Base-by-base conservation (phyloP, 768 basidiomycete species). In the Kwoniella sp. region DNA sequence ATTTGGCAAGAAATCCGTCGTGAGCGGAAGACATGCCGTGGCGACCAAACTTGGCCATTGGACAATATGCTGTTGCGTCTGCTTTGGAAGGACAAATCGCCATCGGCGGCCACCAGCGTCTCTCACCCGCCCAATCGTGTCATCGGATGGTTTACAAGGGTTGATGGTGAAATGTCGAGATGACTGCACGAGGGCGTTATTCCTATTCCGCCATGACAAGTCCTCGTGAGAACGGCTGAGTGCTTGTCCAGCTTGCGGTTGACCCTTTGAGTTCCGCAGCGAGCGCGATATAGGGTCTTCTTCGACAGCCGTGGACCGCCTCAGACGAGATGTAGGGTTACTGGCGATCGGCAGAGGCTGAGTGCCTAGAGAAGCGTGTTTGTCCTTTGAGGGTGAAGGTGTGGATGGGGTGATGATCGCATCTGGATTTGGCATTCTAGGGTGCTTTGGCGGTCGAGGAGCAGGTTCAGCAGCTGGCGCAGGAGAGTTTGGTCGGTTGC, bases 21-120 rank as follows among this genome's bases (percentile, higher is more conserved):
- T 93, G 55, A 98, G 84, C 6, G 95, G 95, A 1, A 97, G 84
- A 71, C 91, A 94, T 12, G 87, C 85, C 0, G 94, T 93, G 0
- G 90, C 89, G 55, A 88, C 84, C 76, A 93, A 87, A 10, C 88
- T 88, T 68, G 86, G 87, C 95, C 95, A 98, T 77, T 97, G 96
- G 79, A 93, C 79, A 7, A 76, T 85, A 49, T 94, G 88, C 64
- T 92, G 87, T 77, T 91, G 88, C 25, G 85, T 78, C 7, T 87
- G 85, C 19, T 84, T 84, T 15, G 70, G 51, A 25, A 67, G 59
- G 64, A 89, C 85, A 74, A 95, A 91, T 68, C 94, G 88, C 93
- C 94, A 97, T 21, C 93, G 83, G 47, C 90, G 83, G 1, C 92
- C 91, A 22, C 62, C 62, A 4, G 56, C 55, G 47, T 64, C 62